phyloP scores from a whole-genome alignment of 768 basidiomycete genomes.

The Mycena rebaudengoi region DNA sequence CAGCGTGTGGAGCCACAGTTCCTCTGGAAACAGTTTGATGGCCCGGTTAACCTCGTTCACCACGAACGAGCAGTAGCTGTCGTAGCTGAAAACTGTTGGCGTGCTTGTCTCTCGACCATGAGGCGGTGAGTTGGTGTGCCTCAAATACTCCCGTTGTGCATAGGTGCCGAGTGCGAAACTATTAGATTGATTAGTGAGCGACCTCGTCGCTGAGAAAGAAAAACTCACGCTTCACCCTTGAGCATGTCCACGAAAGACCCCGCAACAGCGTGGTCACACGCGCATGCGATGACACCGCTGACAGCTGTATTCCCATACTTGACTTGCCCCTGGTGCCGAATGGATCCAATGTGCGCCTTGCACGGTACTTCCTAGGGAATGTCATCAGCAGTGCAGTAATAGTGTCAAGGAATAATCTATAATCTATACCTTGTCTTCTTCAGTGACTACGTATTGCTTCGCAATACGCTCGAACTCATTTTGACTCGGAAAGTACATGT shows the following conservation, averaged over 20 bases:
- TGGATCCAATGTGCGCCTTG: not conserved
- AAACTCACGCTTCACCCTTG: not conserved
- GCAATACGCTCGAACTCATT: not conserved
- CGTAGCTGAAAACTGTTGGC: not conserved
- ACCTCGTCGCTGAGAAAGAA: not conserved
- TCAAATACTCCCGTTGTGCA: not conserved
- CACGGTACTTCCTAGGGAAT: not conserved
- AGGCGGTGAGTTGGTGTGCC: constrained; percentile 1
- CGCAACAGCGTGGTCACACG: constrained; percentile 6
- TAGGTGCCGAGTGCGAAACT: not conserved
- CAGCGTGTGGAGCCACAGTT: not conserved
- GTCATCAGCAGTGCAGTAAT: not conserved
- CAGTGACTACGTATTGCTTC: not conserved
- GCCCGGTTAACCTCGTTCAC: not conserved
- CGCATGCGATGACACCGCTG: constrained; percentile 1
- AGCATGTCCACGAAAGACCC: constrained; percentile 6
- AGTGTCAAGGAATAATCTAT: not conserved
- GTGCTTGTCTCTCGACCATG: not conserved
- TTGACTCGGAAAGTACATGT: not conserved
- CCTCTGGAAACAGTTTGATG: not conserved
- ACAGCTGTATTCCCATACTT: constrained; percentile 6
- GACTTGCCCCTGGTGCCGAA: not conserved
- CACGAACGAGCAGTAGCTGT: constrained; percentile 1
- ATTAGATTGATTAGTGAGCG: not conserved
- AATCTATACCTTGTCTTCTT: not conserved